These are phyloP conservation scores for Bombardia bombarda DNA, from an alignment of 495 filamentous ascomycete genomes.

Conservation along the genomic window DNA sequence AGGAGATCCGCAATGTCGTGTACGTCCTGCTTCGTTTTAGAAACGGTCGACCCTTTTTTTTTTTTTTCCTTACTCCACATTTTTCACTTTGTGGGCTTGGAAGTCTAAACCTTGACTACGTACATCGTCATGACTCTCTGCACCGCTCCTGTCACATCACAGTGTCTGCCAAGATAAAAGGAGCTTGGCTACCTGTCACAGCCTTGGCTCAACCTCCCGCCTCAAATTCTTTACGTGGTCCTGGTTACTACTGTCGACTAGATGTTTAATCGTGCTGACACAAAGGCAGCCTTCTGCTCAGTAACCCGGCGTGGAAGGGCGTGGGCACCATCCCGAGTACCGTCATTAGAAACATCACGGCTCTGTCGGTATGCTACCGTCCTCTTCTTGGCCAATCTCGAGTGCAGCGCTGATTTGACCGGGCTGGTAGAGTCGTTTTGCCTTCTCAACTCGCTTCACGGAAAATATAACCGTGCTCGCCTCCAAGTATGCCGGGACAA, in stretches of 20 bases:
- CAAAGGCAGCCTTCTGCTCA: conserved; percentile 36
- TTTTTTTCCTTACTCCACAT: background rate
- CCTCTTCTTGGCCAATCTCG: background rate
- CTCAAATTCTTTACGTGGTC: too few species aligned
- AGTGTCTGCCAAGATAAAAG: too few species aligned
- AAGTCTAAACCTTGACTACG: background rate
- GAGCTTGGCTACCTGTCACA: too few species aligned
- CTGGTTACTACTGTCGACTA: too few species aligned
- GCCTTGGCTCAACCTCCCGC: too few species aligned
- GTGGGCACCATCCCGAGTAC: conserved; percentile 35
- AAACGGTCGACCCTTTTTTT: background rate
- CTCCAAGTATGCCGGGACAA: conserved; percentile 43
- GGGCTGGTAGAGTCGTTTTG: conserved; percentile 46
- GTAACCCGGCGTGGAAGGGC: conserved; percentile 35
- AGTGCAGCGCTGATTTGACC: background rate
- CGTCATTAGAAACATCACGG: conserved; percentile 41
- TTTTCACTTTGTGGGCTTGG: background rate
- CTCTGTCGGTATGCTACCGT: conserved; percentile 30
- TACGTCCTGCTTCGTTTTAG: conserved; percentile 16
- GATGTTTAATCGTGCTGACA: too few species aligned
- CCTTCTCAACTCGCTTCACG: conserved; percentile 53
- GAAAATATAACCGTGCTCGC: conserved; percentile 65
- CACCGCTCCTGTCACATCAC: too few species aligned
- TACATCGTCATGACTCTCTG: too few species aligned
- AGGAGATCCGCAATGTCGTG: conserved; percentile 34